Evolutionary conservation across 495 filamentous ascomycete genomes (phyloP), one percentile per base, ranked within the genome.

Genomic region (Lophium mytilinum): DNA sequence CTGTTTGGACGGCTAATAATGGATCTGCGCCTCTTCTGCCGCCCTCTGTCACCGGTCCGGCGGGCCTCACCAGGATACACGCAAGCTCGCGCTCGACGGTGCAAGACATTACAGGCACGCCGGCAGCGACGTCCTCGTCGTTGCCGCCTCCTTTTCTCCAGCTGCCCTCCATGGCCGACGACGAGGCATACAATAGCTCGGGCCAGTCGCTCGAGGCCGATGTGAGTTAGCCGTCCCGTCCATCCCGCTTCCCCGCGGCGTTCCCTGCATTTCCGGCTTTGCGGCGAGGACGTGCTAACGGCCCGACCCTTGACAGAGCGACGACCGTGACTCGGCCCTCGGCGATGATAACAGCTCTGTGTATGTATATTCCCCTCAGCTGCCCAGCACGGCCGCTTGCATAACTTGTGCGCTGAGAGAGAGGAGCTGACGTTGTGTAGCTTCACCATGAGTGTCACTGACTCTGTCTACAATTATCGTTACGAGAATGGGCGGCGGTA

Each of bases 401-500:
- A 30, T 30, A 30, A 30, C 24, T 3, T 6, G 2, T 30, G 24
- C 24, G 24, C 24, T 30, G 24, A 6, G 6, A 30, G 24, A 30
- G 24, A 30, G 3, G 24, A 30, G 24, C 6, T 30, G 24, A 30
- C 24, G 24, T 6, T 30, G 24, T 30, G 24, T 30, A 63, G 61
- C 5, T 50, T 50, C 11, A 63, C 61, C 15, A 63, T 57, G 53
- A 60, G 57, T 34, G 48, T 60, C 12, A 60, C 61, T 4, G 15
- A 24, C 35, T 60, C 56, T 0, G 57, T 61, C 0, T 61, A 50
- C 45, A 45, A 60, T 17, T 64, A 43, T 36, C 45, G 42, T n/a
- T 57, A 60, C 21, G 80, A 83, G 55, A 74, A 81, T 70, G 79
- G 79, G 19, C 70, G 79, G 62, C 71, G 75, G 60, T 81, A 83